These are phyloP conservation scores for Pinus albicaulis DNA, from an alignment of 75 land plant species.

Conservation along the genomic window DNA sequence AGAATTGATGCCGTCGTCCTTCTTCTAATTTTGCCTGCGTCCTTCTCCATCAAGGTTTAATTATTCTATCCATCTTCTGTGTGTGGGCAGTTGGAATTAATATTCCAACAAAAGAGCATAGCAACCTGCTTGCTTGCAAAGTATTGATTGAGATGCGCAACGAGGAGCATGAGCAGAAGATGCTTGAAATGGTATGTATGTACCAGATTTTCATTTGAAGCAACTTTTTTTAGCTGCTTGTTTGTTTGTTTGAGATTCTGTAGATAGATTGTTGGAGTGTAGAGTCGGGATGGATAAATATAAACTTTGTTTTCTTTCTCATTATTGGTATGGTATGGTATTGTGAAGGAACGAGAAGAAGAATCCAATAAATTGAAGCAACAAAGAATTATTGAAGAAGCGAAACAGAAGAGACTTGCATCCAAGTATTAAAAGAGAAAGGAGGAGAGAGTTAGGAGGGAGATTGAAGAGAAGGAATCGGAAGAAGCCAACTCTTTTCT, in stretches of 20 bases:
- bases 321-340: too few relatives aligned
- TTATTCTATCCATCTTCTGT: too few relatives aligned
- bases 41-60: too few relatives aligned
- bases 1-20: too few relatives aligned
- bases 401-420: constrained; percentile 74
- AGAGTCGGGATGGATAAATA: too few relatives aligned
- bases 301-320: too few relatives aligned
- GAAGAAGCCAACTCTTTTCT: constrained; percentile 78
- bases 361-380: constrained; percentile 72
- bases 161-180: constrained; percentile 94
- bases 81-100: too few relatives aligned
- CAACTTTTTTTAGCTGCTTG: background rate
- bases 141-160: constrained; percentile 94
- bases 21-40: too few relatives aligned
- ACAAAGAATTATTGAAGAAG: constrained; percentile 82
- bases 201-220: too few relatives aligned
- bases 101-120: constrained; percentile 97
- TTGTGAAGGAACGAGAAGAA: constrained; percentile 78
- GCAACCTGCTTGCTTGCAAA: constrained; percentile 88
- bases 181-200: constrained; percentile 93
- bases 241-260: too few relatives aligned
- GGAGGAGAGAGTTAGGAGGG: constrained; percentile 66
- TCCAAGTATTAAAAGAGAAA: constrained; percentile 68
- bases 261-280: too few relatives aligned
- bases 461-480: constrained; percentile 83